phyloP scores from a whole-genome alignment of 352 stramenopile species.

The Achlya hypogyna region DNA sequence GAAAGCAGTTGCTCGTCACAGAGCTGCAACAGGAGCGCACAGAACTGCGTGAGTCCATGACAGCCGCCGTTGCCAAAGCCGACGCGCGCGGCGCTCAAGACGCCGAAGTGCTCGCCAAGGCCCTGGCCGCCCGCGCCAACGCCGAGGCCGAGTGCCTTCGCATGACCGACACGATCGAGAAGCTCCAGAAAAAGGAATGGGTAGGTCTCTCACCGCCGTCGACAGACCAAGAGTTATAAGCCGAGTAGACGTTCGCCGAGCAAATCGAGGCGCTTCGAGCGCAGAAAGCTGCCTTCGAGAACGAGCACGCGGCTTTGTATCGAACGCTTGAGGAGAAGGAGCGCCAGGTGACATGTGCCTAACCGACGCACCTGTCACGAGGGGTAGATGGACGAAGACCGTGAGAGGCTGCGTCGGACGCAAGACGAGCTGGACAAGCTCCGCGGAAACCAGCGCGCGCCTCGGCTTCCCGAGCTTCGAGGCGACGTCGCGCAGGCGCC shows the following conservation, averaged over 20 bases:
- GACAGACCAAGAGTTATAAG: background rate
- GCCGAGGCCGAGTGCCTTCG: conserved; percentile 15
- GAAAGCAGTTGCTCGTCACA: background rate
- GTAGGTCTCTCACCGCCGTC: background rate
- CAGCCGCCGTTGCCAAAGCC: background rate
- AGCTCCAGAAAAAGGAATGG: conserved; percentile 41
- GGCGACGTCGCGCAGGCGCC: background rate
- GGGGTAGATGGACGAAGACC: background rate
- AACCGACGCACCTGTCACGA: background rate
- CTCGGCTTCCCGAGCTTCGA: too few species aligned
- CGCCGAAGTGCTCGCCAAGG: background rate
- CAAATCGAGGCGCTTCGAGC: conserved; percentile 15
- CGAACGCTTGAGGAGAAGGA: conserved; percentile 21
- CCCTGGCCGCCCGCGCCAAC: background rate
- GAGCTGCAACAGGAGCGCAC: background rate
- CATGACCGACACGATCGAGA: conserved; percentile 21
- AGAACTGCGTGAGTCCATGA: background rate
- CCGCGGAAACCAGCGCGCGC: background rate
- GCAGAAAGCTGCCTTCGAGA: conserved; percentile 11
- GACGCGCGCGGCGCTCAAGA: background rate
- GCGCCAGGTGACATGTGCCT: background rate
- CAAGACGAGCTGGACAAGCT: background rate
- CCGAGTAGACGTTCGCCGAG: background rate
- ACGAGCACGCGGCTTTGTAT: conserved; percentile 7
- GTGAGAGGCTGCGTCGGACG: background rate